Conservation (phyloP, 176 grass and related monocot species). For the Musa acuminata region DNA sequence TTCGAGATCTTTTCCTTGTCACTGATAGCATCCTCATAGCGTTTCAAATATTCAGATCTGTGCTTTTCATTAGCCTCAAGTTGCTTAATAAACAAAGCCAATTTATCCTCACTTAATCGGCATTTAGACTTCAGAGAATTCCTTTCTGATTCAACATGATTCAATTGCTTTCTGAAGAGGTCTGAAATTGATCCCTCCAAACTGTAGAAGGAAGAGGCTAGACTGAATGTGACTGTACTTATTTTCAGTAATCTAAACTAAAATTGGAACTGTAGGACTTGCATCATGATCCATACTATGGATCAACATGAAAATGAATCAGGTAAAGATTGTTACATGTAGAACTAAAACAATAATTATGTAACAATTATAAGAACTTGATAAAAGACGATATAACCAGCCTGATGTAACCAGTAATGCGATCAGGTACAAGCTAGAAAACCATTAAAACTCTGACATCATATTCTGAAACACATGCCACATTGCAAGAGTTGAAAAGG, state of each 20-base stretch:
- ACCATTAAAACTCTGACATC: too few species aligned
- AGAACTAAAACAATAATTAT: too few species aligned
- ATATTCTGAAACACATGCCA: too few species aligned
- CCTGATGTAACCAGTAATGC: too few species aligned
- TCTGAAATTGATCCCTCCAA: slow-evolving; percentile 65
- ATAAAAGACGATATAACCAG: too few species aligned
- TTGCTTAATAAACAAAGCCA: slow-evolving; percentile 67
- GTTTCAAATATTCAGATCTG: slow-evolving; percentile 68
- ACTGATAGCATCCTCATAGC: slow-evolving; percentile 75
- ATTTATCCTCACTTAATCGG: slow-evolving; percentile 74
- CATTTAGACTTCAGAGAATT: slow-evolving; percentile 68
- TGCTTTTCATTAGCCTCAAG: slow-evolving; percentile 79
- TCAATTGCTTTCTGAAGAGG: slow-evolving; percentile 75
- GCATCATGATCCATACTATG: too few species aligned
- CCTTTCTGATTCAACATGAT: slow-evolving; percentile 68
- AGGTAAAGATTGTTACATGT: neutral
- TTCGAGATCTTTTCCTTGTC: slow-evolving; percentile 95
- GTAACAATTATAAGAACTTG: too few species aligned
- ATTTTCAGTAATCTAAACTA: too few species aligned
- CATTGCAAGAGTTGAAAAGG: slow-evolving; percentile 10
- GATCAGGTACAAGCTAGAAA: too few species aligned
- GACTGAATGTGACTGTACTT: neutral
- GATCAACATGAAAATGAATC: slow-evolving; percentile 4
- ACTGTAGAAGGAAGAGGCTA: slow-evolving; percentile 31
- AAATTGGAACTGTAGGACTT: too few species aligned